Conservation (phyloP, 176 grass and related monocot genomes). For the Oryza meyeriana region DNA sequence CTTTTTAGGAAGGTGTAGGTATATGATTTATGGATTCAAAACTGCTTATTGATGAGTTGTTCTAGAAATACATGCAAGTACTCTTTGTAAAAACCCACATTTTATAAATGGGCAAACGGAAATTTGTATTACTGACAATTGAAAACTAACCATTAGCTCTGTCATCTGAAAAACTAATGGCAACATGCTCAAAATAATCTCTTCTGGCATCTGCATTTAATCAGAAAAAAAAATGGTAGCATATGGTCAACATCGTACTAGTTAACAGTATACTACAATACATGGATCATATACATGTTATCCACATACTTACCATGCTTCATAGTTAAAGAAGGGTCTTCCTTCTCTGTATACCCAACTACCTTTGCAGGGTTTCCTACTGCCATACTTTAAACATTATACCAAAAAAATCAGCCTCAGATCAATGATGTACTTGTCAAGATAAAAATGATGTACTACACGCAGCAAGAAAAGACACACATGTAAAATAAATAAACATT, state of each 20-base stretch:
- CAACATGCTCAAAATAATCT: slow-evolving; percentile 93
- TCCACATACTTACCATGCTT: slow-evolving; percentile 74
- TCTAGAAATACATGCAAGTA: not conserved
- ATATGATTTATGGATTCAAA: not conserved
- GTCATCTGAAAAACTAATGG: slow-evolving; percentile 47
- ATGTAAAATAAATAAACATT: not conserved
- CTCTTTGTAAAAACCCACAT: not conserved
- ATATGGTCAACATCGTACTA: not conserved
- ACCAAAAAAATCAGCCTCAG: slow-evolving; percentile 23
- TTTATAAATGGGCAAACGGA: not conserved
- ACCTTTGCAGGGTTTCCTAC: slow-evolving; percentile 96
- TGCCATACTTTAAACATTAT: slow-evolving; percentile 70
- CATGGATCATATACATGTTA: not conserved
- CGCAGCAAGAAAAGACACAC: not conserved
- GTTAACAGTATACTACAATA: slow-evolving; percentile 16
- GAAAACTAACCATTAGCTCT: slow-evolving; percentile 45
- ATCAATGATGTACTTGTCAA: not conserved
- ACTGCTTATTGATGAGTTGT: not conserved
- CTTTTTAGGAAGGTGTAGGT: not conserved
- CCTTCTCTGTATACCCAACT: slow-evolving; percentile 77
- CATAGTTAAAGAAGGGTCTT: slow-evolving; percentile 97
- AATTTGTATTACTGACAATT: not conserved
- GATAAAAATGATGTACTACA: not conserved
- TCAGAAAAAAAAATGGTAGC: slow-evolving; percentile 16
- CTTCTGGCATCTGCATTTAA: slow-evolving; percentile 71